Evolutionary conservation across 768 basidiomycete species (phyloP), one percentile per base, ranked within the genome.

Genomic region (Mycena amicta): DNA sequence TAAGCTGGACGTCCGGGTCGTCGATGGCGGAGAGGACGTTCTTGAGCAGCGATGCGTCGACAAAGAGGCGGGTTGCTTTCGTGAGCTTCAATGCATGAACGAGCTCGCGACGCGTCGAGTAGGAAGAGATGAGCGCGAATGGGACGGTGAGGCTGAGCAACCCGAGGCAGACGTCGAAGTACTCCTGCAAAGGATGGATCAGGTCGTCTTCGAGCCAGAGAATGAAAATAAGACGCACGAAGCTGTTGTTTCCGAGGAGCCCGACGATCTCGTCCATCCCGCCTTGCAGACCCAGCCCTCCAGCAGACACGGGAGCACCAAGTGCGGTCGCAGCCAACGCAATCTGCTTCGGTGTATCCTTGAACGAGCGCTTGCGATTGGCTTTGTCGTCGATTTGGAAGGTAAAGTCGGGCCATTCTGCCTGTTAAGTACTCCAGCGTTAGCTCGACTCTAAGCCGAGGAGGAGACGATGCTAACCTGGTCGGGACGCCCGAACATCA

Each of bases 221-320:
- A 31, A 27, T 13, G 27, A 6, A 28, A 51, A 30, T 37, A 46
- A 16, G 5, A 70, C 83, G 61, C 71, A 89, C 90, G 68, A 85
- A 67, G 31, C 81, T 86, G 67, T 92, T 92, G 46, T 87, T 80
- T 70, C 83, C 83, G 67, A 90, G 79, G 16, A 92, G 82, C 5
- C 88, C 90, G 20, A 90, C 77, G 23, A 90, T 81, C 52, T 88
- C 86, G 0, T 75, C 76, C 20, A 79, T 74, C 40, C 74, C 74
- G 0, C 70, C 68, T 4, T 70, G 65, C 12, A 92, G 66, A 0
- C 81, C 87, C 1, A 89, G 73, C 0, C 90, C 88, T 0, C 87
- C 87, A 18, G 79, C 68, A 0, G 72, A 62, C 13, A 72, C 57
- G 4, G 81, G 75, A n/a, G 73, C 68, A 2, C 73, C 80, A 13